phyloP scores from a whole-genome alignment of 257 asterid genomes.

The Scutellaria baicalensis region DNA sequence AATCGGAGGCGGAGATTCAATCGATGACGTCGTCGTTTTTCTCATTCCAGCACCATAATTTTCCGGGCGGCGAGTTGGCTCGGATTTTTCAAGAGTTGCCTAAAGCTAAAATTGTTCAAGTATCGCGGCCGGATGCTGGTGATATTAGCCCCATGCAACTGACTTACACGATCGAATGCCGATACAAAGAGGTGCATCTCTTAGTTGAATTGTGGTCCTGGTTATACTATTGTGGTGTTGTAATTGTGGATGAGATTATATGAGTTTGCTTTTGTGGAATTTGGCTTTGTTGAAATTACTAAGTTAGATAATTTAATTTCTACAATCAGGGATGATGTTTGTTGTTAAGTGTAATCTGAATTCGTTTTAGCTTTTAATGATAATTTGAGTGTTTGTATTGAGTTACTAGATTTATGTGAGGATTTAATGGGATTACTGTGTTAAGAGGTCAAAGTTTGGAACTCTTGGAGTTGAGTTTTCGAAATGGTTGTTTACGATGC shows the following conservation, averaged over 20 bases:
- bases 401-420: neutral
- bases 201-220: neutral
- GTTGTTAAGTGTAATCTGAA: neutral
- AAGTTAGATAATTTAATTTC: neutral
- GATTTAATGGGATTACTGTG: neutral
- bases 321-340: neutral
- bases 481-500: neutral
- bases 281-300: neutral
- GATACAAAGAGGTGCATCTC: constrained; percentile 56
- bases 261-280: neutral
- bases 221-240: neutral
- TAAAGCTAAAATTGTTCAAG: constrained; percentile 57
- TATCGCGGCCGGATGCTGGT: constrained; percentile 83
- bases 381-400: neutral
- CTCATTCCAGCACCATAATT: constrained; percentile 31
- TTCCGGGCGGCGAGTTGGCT: constrained; percentile 32
- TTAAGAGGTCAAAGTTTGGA: neutral
- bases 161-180: constrained; percentile 73
- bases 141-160: constrained; percentile 84
- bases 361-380: neutral
- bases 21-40: constrained; percentile 43
- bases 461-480: neutral
- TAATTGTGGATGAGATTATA: neutral
- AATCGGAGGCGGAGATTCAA: constrained; percentile 25
- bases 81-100: constrained; percentile 80